Evolutionary conservation across 805 yeast species (phyloP), one percentile per base, ranked within the genome.

Genomic region (Metschnikowia gelsemii): DNA sequence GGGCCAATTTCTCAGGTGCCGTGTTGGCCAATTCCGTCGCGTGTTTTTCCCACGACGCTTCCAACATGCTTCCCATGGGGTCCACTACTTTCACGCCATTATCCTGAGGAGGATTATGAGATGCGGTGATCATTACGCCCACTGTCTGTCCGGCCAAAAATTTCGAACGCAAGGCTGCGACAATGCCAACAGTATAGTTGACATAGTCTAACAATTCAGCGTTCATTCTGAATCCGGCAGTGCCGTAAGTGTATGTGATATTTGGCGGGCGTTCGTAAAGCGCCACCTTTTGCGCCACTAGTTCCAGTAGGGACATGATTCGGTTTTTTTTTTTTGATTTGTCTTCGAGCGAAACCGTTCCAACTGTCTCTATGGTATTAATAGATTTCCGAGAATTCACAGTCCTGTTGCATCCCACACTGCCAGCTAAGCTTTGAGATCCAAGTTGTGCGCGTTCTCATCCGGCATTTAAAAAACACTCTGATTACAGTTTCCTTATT

Each of bases 61-160:
- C 84, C 52, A 90, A 73, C 97, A 90, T 90, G 48, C 85, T 88
- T 19, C 98, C 97, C 59, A 75, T 66, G 1, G 98, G 97, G 52
- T 91, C 98, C 18, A 91, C 87, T n/a, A 93, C 73, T 64, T 91
- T 91, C 28, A 59, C 63, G 0, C 63, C 63, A 24, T 58, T 58
- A 59, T 90, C 97, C 30, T 71, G 70, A 0, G 97, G 96, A 0
- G 96, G 96, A 56, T 89, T 89, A 62, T 89, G 97, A 0, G 95
- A 85, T 0, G 96, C 97, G 1, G 97, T 93, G 56, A 93, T 82
- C 97, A 93, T 91, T 9, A 90, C 83, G n/a, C 99, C 99, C 22
- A 90, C 76, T 7, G 84, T 77, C 53, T 83, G 70, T 1, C 91
- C 87, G 1, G 68, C 66, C 23, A 85, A 66, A 46, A 69, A 73